Percentiles rank a stretch among this genome's conserved stretches.
Conservation (phyloP, 768 basidiomycete genomes). For the Leccinum boreale region DNA sequence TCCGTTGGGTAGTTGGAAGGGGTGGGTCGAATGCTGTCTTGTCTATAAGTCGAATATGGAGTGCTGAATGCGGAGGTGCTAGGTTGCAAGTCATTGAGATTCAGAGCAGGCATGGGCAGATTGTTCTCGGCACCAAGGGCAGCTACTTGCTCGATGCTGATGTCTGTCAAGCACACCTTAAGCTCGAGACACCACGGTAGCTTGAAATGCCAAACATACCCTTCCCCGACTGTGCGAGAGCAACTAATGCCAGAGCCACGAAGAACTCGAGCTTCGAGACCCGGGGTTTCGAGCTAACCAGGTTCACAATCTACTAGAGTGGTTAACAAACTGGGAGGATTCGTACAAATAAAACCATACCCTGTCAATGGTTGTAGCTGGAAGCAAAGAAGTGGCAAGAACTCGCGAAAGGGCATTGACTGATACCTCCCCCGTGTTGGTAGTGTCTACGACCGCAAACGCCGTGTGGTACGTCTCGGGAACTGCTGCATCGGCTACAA, state of each 20-base stretch:
- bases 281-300: slow-evolving; percentile 75
- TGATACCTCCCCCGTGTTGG: slow-evolving; percentile 70
- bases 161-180: slow-evolving; percentile 42
- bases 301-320: slow-evolving; percentile 72
- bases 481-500: slow-evolving; percentile 71
- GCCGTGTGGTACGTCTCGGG: slow-evolving; percentile 75
- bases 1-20: slow-evolving; percentile 56
- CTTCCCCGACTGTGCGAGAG: slow-evolving; percentile 79
- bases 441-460: slow-evolving; percentile 70
- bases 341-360: slow-evolving; percentile 35
- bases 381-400: slow-evolving; percentile 70
- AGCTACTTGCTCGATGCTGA: slow-evolving; percentile 80
- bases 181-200: background rate
- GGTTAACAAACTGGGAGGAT: slow-evolving; percentile 1
- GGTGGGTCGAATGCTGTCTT: slow-evolving; percentile 42
- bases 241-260: slow-evolving; percentile 84
- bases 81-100: slow-evolving; percentile 55
- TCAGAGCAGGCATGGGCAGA: slow-evolving; percentile 70
- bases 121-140: slow-evolving; percentile 73
- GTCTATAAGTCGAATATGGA: slow-evolving; percentile 40
- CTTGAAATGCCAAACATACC: slow-evolving; percentile 40
- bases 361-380: slow-evolving; percentile 80
- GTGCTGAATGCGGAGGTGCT: slow-evolving; percentile 50
- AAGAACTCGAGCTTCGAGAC: slow-evolving; percentile 91
- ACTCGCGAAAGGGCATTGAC: slow-evolving; percentile 81